Evolutionary conservation across 805 yeast genomes (phyloP).

Genomic region (Pichia paraexigua): DNA sequence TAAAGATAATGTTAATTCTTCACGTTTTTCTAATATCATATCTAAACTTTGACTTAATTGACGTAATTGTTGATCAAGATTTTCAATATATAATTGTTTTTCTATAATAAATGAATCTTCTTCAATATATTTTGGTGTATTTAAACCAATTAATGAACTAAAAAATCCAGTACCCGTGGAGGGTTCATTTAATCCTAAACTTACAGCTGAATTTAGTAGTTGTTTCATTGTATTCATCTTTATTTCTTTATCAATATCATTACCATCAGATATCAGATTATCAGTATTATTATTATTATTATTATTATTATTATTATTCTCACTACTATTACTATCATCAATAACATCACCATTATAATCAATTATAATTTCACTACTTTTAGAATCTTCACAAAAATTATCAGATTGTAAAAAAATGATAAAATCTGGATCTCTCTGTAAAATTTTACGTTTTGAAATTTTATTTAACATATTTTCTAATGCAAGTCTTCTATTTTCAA

Average conservation of each 20-base stretch:
- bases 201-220: constrained; percentile 17
- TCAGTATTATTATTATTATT: constrained; percentile 1
- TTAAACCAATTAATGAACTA: constrained; percentile 60
- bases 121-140: constrained; percentile 59
- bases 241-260: neutral
- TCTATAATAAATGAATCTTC: constrained; percentile 71
- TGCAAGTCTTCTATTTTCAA: constrained; percentile 77
- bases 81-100: constrained; percentile 60
- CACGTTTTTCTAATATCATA: constrained; percentile 62
- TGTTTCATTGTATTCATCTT: constrained; percentile 23
- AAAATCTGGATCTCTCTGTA: constrained; percentile 71
- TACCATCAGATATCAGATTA: neutral
- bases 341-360: constrained; percentile 25
- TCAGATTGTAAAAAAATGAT: constrained; percentile 69
- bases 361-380: constrained; percentile 50
- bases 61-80: constrained; percentile 64
- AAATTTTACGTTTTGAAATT: constrained; percentile 45
- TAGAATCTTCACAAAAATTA: constrained; percentile 60
- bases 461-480: constrained; percentile 79
- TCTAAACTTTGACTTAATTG: constrained; percentile 66
- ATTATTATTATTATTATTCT: constrained; percentile 10
- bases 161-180: constrained; percentile 43
- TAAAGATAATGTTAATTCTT: constrained; percentile 59
- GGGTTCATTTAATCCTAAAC: constrained; percentile 15
- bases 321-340: constrained; percentile 14